Conservation (phyloP, 805 yeast genomes). For the Isabelozyma heimii region DNA sequence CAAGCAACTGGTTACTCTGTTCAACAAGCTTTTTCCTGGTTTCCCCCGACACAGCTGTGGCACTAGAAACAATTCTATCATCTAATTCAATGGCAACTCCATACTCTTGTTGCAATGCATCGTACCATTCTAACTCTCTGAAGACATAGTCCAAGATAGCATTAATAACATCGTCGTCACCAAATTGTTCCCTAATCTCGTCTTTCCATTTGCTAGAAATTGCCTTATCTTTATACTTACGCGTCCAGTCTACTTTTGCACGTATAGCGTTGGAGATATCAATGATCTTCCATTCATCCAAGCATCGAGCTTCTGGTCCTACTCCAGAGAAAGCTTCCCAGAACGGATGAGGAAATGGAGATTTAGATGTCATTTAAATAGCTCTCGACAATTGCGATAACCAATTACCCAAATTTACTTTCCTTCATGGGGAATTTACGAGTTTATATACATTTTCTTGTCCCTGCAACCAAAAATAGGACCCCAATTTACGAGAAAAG, state of each 20-base stretch:
- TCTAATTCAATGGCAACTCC: slow-evolving; percentile 16
- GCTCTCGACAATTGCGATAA: no score
- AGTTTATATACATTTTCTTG: background rate
- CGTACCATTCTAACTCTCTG: slow-evolving; percentile 29
- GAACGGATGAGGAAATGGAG: slow-evolving; percentile 16
- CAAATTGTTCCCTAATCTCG: slow-evolving; percentile 13
- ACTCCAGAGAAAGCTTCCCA: slow-evolving; percentile 7
- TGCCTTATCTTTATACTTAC: slow-evolving; percentile 10
- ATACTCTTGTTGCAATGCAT: slow-evolving; percentile 7
- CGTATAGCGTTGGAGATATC: slow-evolving; percentile 13
- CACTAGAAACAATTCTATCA: slow-evolving; percentile 18
- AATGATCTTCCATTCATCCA: slow-evolving; percentile 14
- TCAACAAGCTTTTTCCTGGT: slow-evolving; percentile 8
- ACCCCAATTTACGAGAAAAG: background rate
- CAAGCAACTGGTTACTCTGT: slow-evolving; percentile 10
- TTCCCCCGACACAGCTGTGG: slow-evolving; percentile 10
- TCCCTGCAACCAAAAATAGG: background rate
- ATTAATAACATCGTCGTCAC: slow-evolving; percentile 8
- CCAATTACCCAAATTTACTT: no score
- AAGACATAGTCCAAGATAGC: slow-evolving; percentile 20
- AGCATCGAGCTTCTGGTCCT: slow-evolving; percentile 10
- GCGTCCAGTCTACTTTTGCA: slow-evolving; percentile 16
- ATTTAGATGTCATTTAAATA: background rate
- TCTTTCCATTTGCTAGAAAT: slow-evolving; percentile 17
- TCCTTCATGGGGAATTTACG: no score